Evolutionary conservation across 139 green algal genomes (phyloP).

Genomic region (Picochlorum sp.): DNA sequence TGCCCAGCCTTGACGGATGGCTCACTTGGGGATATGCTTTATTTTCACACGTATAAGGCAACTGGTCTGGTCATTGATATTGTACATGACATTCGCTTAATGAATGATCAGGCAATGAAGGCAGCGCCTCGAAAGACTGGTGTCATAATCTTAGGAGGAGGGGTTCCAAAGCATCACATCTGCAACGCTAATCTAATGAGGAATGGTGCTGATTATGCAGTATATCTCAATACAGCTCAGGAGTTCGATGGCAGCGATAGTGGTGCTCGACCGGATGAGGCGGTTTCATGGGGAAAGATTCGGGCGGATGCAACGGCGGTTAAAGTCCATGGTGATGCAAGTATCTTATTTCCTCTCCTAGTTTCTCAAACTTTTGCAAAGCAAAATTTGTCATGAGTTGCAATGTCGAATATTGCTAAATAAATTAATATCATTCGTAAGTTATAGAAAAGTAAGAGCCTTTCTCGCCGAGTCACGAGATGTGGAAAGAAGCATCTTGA

Average conservation of each 20-base stretch:
- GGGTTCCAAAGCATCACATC: slow-evolving; percentile 95
- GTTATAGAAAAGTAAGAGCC: too few species aligned
- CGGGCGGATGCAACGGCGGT: slow-evolving; percentile 67
- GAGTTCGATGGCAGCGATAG: slow-evolving; percentile 94
- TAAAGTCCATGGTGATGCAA: slow-evolving; percentile 87
- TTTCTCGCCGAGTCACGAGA: too few species aligned
- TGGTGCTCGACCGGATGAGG: slow-evolving; percentile 87
- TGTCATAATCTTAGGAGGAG: slow-evolving; percentile 87
- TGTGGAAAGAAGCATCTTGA: too few species aligned
- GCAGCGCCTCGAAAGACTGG: slow-evolving; percentile 71
- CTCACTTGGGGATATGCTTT: slow-evolving; percentile 95
- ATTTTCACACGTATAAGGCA: slow-evolving; percentile 91
- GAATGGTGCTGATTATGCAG: slow-evolving; percentile 93
- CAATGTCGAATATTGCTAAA: background rate
- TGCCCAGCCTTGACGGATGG: slow-evolving; percentile 89
- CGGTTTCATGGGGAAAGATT: slow-evolving; percentile 97
- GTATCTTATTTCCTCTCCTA: slow-evolving; percentile 88
- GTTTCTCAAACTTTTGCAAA: slow-evolving; percentile 92
- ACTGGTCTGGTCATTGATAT: slow-evolving; percentile 61
- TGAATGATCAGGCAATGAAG: slow-evolving; percentile 89
- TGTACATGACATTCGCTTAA: slow-evolving; percentile 47
- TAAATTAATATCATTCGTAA: too few species aligned
- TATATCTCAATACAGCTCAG: slow-evolving; percentile 83
- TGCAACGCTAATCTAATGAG: slow-evolving; percentile 98
- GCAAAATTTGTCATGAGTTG: background rate